Evolutionary conservation across 2,329 filamentous ascomycete species (phyloP).

Genomic region (Phyllosticta capitalensis): DNA sequence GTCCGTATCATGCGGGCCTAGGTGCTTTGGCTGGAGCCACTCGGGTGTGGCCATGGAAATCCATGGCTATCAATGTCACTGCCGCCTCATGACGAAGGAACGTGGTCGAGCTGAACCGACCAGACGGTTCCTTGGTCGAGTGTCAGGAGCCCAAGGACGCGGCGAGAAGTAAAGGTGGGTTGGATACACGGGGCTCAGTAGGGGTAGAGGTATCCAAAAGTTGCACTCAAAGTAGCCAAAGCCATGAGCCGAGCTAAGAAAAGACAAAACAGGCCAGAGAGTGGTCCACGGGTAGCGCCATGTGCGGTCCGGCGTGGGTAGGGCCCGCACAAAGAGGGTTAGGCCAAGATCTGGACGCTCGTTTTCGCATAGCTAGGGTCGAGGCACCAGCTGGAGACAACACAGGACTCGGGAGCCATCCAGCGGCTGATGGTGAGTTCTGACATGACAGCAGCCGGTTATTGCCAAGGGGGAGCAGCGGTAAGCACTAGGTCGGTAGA

Average conservation of each 20-base stretch:
- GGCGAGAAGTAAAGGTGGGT: background rate
- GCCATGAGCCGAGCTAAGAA: background rate
- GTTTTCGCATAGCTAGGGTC: background rate
- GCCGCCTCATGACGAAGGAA: background rate
- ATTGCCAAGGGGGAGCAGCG: background rate
- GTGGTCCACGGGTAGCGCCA: background rate
- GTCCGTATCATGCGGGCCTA: background rate
- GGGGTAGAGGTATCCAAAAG: background rate
- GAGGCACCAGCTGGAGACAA: background rate
- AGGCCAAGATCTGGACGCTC: background rate
- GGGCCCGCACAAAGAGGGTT: background rate
- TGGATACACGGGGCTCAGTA: background rate
- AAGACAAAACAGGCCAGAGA: background rate
- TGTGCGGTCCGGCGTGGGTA: background rate
- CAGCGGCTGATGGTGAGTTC: background rate
- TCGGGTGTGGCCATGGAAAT: background rate
- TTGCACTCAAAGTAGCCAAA: background rate
- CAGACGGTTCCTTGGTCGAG: background rate
- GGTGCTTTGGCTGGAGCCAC: background rate
- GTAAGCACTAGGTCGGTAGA: background rate
- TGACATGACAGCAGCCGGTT: background rate
- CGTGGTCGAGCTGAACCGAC: background rate
- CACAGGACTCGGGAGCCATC: background rate
- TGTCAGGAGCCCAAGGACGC: background rate
- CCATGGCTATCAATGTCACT: background rate